These are phyloP conservation scores for Xylona heveae DNA, from an alignment of 495 filamentous ascomycete species.

Conservation along the genomic window DNA sequence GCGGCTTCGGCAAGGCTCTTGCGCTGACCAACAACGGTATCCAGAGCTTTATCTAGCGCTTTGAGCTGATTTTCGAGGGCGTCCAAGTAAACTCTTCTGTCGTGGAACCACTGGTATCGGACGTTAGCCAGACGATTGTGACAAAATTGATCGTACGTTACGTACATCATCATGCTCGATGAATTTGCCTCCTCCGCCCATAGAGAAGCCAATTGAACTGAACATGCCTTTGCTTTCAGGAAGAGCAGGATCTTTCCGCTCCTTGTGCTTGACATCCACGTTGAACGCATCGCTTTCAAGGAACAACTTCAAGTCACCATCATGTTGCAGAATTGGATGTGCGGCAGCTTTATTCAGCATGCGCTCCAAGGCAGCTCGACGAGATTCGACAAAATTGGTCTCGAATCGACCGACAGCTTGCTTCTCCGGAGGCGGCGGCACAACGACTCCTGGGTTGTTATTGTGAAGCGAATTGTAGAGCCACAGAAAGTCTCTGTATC, in stretches of 20 bases:
- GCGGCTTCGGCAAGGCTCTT: slow-evolving; percentile 85
- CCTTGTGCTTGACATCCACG: slow-evolving; percentile 93
- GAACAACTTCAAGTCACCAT: slow-evolving; percentile 86
- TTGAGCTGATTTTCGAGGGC: slow-evolving; percentile 90
- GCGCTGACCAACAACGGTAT: slow-evolving; percentile 73
- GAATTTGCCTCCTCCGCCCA: slow-evolving; percentile 64
- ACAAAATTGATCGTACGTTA: slow-evolving; percentile 8
- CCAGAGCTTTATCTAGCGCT: slow-evolving; percentile 79
- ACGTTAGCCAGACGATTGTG: background rate
- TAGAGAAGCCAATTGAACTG: slow-evolving; percentile 56
- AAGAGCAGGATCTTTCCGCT: slow-evolving; percentile 67
- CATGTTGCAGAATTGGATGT: slow-evolving; percentile 82
- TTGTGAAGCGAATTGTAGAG: slow-evolving; percentile 82
- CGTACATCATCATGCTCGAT: slow-evolving; percentile 93
- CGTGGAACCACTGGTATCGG: slow-evolving; percentile 71
- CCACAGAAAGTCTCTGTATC: slow-evolving; percentile 95
- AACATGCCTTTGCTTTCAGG: slow-evolving; percentile 87
- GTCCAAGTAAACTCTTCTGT: slow-evolving; percentile 82
- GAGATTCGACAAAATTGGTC: slow-evolving; percentile 84
- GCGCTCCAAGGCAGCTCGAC: slow-evolving; percentile 74
- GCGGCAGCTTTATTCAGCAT: slow-evolving; percentile 92
- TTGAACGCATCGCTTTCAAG: slow-evolving; percentile 91
- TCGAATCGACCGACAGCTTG: slow-evolving; percentile 94
- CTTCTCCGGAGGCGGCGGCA: slow-evolving; percentile 93
- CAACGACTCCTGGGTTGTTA: slow-evolving; percentile 87